phyloP scores from a whole-genome alignment of 2,329 filamentous ascomycete genomes.

The Xylaria sp. region DNA sequence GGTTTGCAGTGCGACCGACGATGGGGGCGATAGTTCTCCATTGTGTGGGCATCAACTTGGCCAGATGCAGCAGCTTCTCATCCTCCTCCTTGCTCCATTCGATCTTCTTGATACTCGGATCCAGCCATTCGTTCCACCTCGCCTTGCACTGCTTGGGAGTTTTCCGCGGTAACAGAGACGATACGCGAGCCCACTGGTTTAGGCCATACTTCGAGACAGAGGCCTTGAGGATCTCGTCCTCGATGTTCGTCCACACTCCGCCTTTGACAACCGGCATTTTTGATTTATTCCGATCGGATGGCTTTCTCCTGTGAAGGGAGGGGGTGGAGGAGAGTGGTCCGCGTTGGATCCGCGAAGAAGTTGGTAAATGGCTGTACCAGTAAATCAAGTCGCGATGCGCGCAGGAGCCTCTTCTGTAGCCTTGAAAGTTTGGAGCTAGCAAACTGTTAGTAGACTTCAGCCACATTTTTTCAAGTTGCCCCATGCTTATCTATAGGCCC shows the following conservation, averaged over 20 bases:
- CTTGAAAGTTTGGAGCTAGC: neutral
- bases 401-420: conserved; percentile 1
- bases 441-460: conserved; percentile 13
- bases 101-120: conserved; percentile 97
- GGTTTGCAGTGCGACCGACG: conserved; percentile 94
- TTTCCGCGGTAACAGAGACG: conserved; percentile 94
- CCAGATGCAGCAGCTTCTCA: conserved; percentile 94
- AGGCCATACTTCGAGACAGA: conserved; percentile 94
- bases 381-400: conserved; percentile 26
- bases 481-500: neutral
- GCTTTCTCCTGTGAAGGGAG: neutral
- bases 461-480: neutral
- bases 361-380: neutral
- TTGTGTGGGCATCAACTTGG: conserved; percentile 98
- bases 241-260: conserved; percentile 79
- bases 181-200: conserved; percentile 98
- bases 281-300: conserved; percentile 4
- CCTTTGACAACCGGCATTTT: conserved; percentile 77
- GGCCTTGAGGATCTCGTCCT: conserved; percentile 97
- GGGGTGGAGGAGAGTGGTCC: neutral
- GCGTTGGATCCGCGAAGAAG: conserved; percentile 9
- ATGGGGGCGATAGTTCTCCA: conserved; percentile 99
- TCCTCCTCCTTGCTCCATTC: conserved; percentile 99
- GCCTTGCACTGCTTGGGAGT: conserved; percentile 99
- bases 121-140: conserved; percentile 97